phyloP scores from a whole-genome alignment of 169 alveolate species.

The Plasmodium inui region DNA sequence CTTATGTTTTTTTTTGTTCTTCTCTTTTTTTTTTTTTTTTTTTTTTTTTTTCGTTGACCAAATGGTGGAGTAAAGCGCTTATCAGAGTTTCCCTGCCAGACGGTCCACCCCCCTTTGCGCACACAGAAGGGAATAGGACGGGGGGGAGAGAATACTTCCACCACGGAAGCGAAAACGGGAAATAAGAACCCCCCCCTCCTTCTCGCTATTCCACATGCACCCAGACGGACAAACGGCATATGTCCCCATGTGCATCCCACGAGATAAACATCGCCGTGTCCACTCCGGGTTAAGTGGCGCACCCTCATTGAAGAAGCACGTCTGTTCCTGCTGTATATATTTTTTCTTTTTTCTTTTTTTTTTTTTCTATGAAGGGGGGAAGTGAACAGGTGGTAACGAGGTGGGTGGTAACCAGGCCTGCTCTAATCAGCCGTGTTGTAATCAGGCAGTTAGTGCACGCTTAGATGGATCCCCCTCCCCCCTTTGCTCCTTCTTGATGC shows the following conservation, averaged over 20 bases:
- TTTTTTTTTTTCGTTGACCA: background rate
- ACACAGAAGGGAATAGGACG: background rate
- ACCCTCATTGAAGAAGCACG: background rate
- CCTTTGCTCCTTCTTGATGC: background rate
- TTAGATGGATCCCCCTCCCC: background rate
- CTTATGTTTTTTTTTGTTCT: background rate
- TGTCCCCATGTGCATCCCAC: background rate
- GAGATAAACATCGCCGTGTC: background rate
- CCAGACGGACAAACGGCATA: background rate
- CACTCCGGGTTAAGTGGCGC: background rate
- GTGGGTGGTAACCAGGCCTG: too few relatives aligned
- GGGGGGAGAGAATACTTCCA: background rate
- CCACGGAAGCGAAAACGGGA: background rate
- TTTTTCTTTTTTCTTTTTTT: too few relatives aligned
- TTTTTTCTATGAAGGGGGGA: background rate
- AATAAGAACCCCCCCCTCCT: background rate
- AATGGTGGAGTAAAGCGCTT: background rate
- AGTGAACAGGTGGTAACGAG: background rate
- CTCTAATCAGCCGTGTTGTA: background rate
- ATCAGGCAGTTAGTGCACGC: background rate
- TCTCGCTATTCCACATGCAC: background rate
- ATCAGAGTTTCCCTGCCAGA: background rate
- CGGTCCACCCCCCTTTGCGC: background rate
- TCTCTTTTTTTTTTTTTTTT: too few relatives aligned
- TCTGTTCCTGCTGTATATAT: background rate